Base-by-base conservation (phyloP, 345 rosid genomes). In the Melaleuca quinquenervia region DNA sequence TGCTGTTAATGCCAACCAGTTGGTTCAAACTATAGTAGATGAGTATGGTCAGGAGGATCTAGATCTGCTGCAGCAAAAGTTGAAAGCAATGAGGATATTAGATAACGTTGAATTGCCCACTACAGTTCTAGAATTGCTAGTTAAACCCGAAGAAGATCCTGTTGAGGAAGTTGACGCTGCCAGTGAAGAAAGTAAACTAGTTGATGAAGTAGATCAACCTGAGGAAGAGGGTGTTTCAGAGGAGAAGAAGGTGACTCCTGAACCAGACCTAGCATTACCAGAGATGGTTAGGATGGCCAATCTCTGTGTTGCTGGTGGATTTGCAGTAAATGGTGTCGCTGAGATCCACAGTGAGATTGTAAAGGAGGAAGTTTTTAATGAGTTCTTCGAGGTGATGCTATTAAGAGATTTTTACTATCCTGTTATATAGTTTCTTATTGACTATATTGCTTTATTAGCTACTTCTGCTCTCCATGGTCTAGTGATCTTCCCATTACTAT, bases 321-420 rank as follows among this genome's bases (percentile, higher is more conserved):
- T 50, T 87, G 87, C 92, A 29, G 93, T 93, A 41, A 91, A 93
- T 82, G 93, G 93, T 58, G 93, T 90, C 1, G 94, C 93, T 51
- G 92, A 88, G 87, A 93, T 93, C 85, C 95, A 93, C 51, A 93
- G 91, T 83, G 92, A 93, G 82, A 93, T 93, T 32, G 92, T 93
- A 82, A 90, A 90, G 85, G 90, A 90, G 84, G 93, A 90, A 89
- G 93, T 91, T 12, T 93, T 91, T 86, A 90, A 90, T 86, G 93
- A 89, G 14, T 93, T 93, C 85, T 90, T 89, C 52, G 52, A 92
- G 93, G 92, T 87, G 84, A 76, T 3, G 78, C 32, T 41, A 21
- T 18, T 56, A 50, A 56, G 74, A 44, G 27, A 6, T 58, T 36
- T 58, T n/a, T 36, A 7, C 27, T 24, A 26, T 6, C 32, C 52